Evolutionary conservation across 2,329 filamentous ascomycete species (phyloP).

Genomic region (Ilyonectria mors-panacis): DNA sequence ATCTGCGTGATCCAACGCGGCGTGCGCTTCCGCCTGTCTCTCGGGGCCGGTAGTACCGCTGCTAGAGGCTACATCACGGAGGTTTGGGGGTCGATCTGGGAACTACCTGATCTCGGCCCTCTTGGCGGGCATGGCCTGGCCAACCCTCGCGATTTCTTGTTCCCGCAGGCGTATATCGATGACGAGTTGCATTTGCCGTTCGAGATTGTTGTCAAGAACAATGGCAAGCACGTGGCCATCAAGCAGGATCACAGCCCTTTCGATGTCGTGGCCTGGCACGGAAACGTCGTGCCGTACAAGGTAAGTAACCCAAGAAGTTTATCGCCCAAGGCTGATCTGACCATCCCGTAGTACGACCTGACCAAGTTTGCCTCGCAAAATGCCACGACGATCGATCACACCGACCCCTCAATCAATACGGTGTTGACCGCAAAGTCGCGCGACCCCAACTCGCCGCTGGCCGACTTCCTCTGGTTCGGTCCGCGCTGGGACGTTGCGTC

Average conservation of each 20-base stretch:
- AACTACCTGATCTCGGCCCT: constrained; percentile 17
- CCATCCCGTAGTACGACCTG: constrained; percentile 19
- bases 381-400: constrained; percentile 26
- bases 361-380: constrained; percentile 31
- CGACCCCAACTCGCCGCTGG: constrained; percentile 14
- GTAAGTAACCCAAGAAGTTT: too few species aligned
- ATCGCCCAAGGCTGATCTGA: not conserved
- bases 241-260: constrained; percentile 31
- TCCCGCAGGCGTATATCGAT: constrained; percentile 23
- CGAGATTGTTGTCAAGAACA: constrained; percentile 21
- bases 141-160: constrained; percentile 28
- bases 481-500: constrained; percentile 10
- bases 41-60: not conserved
- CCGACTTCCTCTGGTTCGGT: constrained; percentile 26
- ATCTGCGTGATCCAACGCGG: constrained; percentile 24
- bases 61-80: constrained; percentile 26
- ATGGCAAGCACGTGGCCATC: constrained; percentile 28
- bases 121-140: constrained; percentile 28
- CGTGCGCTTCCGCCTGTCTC: constrained; percentile 11
- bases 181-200: constrained; percentile 14
- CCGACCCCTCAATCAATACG: constrained; percentile 24
- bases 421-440: constrained; percentile 25
- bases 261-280: constrained; percentile 33
- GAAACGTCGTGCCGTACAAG: constrained; percentile 33
- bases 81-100: constrained; percentile 31